Base-by-base conservation (phyloP, 768 basidiomycete genomes). In the Rubroboletus pulcherrimus region DNA sequence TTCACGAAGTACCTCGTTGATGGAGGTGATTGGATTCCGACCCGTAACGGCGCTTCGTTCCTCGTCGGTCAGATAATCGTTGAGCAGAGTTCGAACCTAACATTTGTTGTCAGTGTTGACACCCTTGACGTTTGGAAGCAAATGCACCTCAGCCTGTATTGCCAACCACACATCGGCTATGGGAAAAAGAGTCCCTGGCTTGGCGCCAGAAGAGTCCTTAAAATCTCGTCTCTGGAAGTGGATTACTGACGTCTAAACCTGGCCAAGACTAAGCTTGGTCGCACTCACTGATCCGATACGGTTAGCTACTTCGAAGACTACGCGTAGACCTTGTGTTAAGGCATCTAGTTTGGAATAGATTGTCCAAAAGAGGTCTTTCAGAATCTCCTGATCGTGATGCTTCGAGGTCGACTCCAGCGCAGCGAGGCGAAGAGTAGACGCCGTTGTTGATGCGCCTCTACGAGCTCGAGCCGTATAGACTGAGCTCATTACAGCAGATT, bases 321-420 rank as follows among this genome's bases (percentile, higher is more conserved):
- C 87, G 50, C 94, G 78, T 58, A 97, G 76, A 10, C 95, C 92
- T 69, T 99, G 95, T 14, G 89, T 80, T 19, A 98, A 90, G 31
- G 97, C 97, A 66, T 94, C 88, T 45, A 99, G 66, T 71, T 99
- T 98, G 15, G 93, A 97, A 69, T 93, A 99, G 15, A 96, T 67
- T 2, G 96, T 97, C 96, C 96, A 98, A 71, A 98, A 98, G 35
- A 99, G 78, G 70, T 98, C 97, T 56, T 77, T 81, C 51, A 99
- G 70, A 14, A 89, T 88, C 65, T 96, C 93, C 56, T 92, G 90
- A 63, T 97, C 91, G 17, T 79, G 75, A 33, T 83, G 80, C 58
- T 86, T 89, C 0, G 84, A 75, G 17, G 86, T 82, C 7, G 85
- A 83, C 64, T 93, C 92, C 59, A 93, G 70, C 1, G 87, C 87